Evolutionary conservation across 2,329 filamentous ascomycete species (phyloP).

Genomic region (Diaporthe sp.): DNA sequence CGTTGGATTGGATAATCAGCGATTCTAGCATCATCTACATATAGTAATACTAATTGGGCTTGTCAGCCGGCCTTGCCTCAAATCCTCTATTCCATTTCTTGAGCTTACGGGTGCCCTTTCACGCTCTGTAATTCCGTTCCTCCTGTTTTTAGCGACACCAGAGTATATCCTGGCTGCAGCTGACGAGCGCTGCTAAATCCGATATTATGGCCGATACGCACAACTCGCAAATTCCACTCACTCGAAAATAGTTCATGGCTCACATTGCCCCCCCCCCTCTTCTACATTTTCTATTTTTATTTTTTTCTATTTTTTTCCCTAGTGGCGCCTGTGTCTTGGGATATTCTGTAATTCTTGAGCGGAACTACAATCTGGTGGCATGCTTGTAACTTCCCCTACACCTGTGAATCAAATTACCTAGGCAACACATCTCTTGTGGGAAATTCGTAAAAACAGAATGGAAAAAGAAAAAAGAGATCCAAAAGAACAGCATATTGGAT

Average conservation of each 20-base stretch:
- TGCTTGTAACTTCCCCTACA: not conserved
- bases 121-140: not conserved
- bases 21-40: not conserved
- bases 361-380: not conserved
- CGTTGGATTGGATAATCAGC: conserved; percentile 27
- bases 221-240: not conserved
- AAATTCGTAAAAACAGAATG: too few relatives aligned
- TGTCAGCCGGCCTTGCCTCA: not conserved
- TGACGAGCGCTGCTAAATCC: not conserved
- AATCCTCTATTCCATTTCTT: not conserved
- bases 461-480: too few relatives aligned
- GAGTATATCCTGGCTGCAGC: too few relatives aligned
- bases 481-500: not conserved
- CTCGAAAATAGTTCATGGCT: too few relatives aligned
- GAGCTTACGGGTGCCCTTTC: not conserved
- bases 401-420: not conserved
- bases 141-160: not conserved
- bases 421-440: too few relatives aligned
- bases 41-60: not conserved
- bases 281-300: not conserved
- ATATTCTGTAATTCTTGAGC: not conserved
- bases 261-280: not conserved
- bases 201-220: not conserved
- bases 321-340: not conserved
- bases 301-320: not conserved